These are phyloP conservation scores for Lojkania enalia DNA, from an alignment of 2,329 filamentous ascomycete species.

Conservation along the genomic window DNA sequence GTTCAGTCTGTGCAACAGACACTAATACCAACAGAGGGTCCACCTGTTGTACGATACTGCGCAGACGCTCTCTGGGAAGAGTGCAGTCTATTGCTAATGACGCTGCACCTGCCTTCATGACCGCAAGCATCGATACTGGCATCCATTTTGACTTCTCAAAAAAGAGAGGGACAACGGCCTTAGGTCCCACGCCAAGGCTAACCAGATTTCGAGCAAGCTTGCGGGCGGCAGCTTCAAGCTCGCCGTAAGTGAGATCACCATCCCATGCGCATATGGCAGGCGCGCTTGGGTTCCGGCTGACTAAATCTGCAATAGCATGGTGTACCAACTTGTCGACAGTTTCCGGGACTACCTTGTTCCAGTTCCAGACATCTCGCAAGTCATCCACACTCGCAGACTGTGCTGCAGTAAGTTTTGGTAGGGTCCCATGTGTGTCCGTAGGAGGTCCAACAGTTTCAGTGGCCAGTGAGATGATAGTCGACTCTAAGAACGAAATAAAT, in stretches of 20 bases:
- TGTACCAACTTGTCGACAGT: conserved; percentile 2
- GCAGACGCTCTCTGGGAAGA: conserved; percentile 2
- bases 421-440: neutral
- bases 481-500: neutral
- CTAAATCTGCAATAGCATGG: conserved; percentile 1
- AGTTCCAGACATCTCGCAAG: conserved; percentile 8
- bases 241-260: conserved; percentile 5
- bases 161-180: conserved; percentile 39
- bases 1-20: neutral
- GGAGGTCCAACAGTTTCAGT: neutral
- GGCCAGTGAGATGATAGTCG: neutral
- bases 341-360: conserved; percentile 4
- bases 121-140: conserved; percentile 16
- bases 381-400: conserved; percentile 1
- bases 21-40: neutral
- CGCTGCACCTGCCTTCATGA: conserved; percentile 18
- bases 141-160: conserved; percentile 21
- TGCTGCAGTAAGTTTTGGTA: neutral
- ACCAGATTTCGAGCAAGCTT: conserved; percentile 26
- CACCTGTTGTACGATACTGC: conserved; percentile 3
- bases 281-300: conserved; percentile 1
- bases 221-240: conserved; percentile 17
- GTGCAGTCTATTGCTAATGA: conserved; percentile 23
- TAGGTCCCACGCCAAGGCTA: conserved; percentile 27
- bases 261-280: conserved; percentile 12